phyloP scores from a whole-genome alignment of 2,329 filamentous ascomycete species.

The Nannizziopsis barbatae region DNA sequence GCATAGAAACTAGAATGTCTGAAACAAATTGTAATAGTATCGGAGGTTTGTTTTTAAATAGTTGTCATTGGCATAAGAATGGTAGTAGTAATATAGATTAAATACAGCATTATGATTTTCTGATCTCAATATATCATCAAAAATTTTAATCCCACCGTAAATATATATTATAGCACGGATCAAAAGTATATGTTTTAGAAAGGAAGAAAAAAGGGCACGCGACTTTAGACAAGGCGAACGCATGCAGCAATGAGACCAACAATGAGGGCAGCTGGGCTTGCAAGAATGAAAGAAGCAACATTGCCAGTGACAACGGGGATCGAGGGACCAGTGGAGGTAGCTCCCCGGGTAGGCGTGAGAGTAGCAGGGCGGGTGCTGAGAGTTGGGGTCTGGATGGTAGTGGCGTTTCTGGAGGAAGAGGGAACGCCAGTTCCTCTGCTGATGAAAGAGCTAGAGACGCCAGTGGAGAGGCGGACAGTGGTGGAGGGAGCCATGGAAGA shows the following conservation, averaged over 20 bases:
- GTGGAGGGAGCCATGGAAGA: background rate
- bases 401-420: conserved; percentile 9
- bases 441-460: conserved; percentile 11
- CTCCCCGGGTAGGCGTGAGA: conserved; percentile 15
- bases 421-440: conserved; percentile 16
- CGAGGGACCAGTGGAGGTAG: conserved; percentile 18
- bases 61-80: background rate
- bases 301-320: conserved; percentile 17
- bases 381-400: conserved; percentile 14
- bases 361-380: conserved; percentile 16
- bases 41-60: background rate
- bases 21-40: too few species aligned
- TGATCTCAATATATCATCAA: background rate
- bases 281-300: conserved; percentile 16
- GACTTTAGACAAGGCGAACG: conserved; percentile 22
- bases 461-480: conserved; percentile 11
- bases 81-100: background rate
- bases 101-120: background rate
- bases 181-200: background rate
- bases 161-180: too few species aligned
- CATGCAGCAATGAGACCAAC: conserved; percentile 27
- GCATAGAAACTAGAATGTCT: too few species aligned
- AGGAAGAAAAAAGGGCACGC: background rate
- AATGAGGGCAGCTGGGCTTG: conserved; percentile 24
- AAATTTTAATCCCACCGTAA: background rate